A percentile compares a stretch with the other conserved stretches of the same genome.
Evolutionary conservation across 352 stramenopile genomes (phyloP).

Genomic region (Thalassiosira livingstoniorum): DNA sequence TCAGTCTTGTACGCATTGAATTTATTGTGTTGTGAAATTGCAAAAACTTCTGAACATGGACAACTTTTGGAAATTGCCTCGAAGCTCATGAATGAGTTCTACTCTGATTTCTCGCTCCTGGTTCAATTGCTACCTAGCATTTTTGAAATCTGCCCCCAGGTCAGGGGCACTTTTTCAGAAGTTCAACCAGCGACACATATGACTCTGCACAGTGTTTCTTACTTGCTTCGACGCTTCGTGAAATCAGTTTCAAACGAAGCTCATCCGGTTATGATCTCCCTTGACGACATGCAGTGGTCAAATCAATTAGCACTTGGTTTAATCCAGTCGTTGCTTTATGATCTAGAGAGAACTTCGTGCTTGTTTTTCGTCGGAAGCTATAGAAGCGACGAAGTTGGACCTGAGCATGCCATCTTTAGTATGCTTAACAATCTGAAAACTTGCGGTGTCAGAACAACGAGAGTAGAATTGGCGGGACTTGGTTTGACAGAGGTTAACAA

Average conservation of each 20-base stretch:
- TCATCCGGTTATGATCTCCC: constrained; percentile 49
- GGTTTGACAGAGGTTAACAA: constrained; percentile 20
- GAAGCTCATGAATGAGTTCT: no score
- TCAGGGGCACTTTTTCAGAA: no score
- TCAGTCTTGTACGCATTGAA: no score
- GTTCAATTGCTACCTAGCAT: no score
- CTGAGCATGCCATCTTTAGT: constrained; percentile 47
- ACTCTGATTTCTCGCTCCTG: no score
- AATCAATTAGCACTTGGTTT: constrained; percentile 22
- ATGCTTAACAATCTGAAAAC: constrained; percentile 33
- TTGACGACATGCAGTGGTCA: constrained; percentile 63
- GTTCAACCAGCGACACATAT: no score
- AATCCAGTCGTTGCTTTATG: constrained; percentile 44
- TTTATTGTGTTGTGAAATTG: no score
- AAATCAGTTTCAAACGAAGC: constrained; percentile 46
- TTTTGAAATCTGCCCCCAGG: no score
- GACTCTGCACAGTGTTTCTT: constrained; percentile 20
- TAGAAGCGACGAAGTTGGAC: constrained; percentile 53
- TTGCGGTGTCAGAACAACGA: constrained; percentile 5
- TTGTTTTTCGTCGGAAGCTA: constrained; percentile 66
- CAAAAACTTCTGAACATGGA: no score
- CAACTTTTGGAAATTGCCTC: no score
- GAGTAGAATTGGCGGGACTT: constrained; percentile 19
- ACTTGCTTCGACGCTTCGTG: constrained; percentile 42
- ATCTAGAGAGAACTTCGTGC: constrained; percentile 38